Conservation (phyloP, 2,329 filamentous ascomycete genomes). For the Sporothrix mexicana region DNA sequence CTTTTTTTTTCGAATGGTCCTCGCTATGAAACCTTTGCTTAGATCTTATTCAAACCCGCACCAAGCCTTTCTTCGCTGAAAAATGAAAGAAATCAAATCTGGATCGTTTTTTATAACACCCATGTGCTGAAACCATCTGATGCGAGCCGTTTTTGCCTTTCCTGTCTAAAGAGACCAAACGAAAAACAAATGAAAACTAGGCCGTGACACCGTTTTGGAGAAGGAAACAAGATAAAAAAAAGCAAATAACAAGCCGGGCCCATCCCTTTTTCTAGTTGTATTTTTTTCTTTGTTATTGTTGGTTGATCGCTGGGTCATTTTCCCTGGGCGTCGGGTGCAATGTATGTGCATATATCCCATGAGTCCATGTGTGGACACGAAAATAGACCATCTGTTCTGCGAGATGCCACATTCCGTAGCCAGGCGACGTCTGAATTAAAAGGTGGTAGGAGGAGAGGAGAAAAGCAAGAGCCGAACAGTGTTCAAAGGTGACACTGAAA, state of each 20-base stretch:
- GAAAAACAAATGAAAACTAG: conserved; percentile 4
- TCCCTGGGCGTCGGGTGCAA: background rate
- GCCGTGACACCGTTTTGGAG: background rate
- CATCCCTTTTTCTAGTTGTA: conserved; percentile 1
- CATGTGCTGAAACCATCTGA: background rate
- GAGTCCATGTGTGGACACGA: background rate
- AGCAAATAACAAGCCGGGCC: background rate
- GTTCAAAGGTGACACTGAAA: background rate
- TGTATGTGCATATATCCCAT: background rate
- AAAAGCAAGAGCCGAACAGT: background rate
- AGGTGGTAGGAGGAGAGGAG: background rate
- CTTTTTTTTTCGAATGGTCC: background rate
- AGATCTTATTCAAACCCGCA: background rate
- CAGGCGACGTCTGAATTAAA: background rate
- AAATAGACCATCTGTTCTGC: background rate
- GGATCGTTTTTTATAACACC: background rate
- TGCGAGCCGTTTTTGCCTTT: conserved; percentile 2
- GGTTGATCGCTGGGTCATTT: background rate
- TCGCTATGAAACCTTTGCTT: background rate
- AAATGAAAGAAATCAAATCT: conserved; percentile 8
- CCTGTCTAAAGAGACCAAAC: conserved; percentile 12
- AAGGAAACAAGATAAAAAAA: background rate
- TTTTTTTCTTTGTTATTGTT: background rate
- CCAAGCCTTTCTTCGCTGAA: background rate
- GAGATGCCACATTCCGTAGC: background rate